Evolutionary conservation across 148 eudicot species (phyloP), one percentile per base, ranked within the genome.

Genomic region (Vaccinium corymbosum): DNA sequence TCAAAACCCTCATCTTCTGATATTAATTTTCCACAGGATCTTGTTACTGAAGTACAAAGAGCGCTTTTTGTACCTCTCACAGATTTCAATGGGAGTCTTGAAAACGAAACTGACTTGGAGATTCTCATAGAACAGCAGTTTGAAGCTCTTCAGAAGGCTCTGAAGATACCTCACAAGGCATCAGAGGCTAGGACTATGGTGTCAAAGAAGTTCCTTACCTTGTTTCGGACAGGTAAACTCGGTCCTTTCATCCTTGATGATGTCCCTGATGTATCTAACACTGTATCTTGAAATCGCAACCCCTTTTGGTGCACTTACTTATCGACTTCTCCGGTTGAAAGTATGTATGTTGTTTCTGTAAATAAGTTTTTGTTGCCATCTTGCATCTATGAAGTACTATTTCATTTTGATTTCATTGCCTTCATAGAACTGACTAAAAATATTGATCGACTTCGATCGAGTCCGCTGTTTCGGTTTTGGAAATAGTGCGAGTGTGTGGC

Each of bases 241-340:
- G 99, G 99, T 51, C 95, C 93, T 62, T 94, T 94, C 87, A 97
- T 94, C 83, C 99, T 97, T 56, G 99, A 97, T 88, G 97, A 93
- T 80, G 99, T 97, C 56, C 99, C 99, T 57, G 86, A 86, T 78
- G 38, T 85, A n/a, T 85, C 81, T 70, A 2, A 57, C 75, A 49
- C 81, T 74, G 80, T 27, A 25, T 55, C 81, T 71, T 82, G 77
- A 85, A 56, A 57, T 71, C 20, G 35, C 66, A 27, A 27, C 13
- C 29, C 29, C 73, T 38, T 68, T 66, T 66, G 72, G 72, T 66
- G 72, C 35, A 66, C 16, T 12, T 14, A 3, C 32, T 8, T 66
- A 11, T 66, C 16, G 16, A 11, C 35, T 66, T 68, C 6, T 27
- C 38, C 17, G 6, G 38, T 68, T 27, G 73, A 68, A 68, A 12